Base-by-base conservation (phyloP, 1,284 basidiomycete species). In the Ceratobasidium sp. region DNA sequence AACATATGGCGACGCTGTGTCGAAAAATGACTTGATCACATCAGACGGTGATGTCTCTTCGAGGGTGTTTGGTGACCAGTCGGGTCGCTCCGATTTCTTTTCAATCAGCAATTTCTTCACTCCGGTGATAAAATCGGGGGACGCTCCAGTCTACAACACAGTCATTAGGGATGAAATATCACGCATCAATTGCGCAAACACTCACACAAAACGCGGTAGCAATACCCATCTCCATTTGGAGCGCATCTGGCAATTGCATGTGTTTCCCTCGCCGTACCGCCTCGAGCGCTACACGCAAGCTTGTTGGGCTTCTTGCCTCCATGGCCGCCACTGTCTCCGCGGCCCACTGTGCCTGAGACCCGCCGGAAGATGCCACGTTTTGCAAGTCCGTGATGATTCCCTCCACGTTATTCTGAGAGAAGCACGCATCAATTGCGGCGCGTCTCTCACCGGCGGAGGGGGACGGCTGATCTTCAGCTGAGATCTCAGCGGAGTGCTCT, bases 141-240 rank as follows among this genome's bases (percentile, higher is more conserved):
- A 93, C 44, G 88, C 91, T 74, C 88, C 90, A 78, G 83, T 88
- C 92, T 94, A 63, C 14, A 44, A n/a, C 32, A n/a, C 21, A 28
- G 46, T 46, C 32, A 50, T 55, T 62, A 72, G 50, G 41, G 16
- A 41, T 73, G 43, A 69, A 49, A 47, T 43, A 55, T 16, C 35
- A 32, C 9, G 41, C 32, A 72, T 64, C 67, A 64, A 23, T 44
- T 50, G 18, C 75, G 72, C 47, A 64, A 28, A 14, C 64, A 85
- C 90, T 82, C 79, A 94, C 93, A 77, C 92, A 93, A 80, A 87
- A 94, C 18, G 92, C 92, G 43, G 89, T 87, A 55, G 91, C 92
- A 77, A 96, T 90, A 77, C 86, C 87, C 78, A 92, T 82, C 80
- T 96, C 95, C 89, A 93, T 94, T 76, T 91, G 83, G 74, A 98